phyloP scores from a whole-genome alignment of 1,284 basidiomycete species.

The Tilletia caries region DNA sequence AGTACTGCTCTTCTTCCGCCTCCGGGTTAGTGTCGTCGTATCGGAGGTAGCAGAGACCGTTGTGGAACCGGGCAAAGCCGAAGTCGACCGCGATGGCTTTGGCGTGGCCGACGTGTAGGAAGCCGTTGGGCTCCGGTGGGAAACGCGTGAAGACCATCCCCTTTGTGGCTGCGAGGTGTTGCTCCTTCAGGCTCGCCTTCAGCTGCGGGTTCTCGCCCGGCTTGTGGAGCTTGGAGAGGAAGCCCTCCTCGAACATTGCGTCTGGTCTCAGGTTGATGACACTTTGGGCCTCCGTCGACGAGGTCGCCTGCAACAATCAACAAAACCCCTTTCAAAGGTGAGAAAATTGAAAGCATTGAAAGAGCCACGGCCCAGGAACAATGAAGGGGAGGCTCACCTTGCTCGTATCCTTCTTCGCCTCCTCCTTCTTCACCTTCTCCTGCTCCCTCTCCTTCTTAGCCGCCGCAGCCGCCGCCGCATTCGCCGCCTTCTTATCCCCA shows the following conservation, averaged over 20 bases:
- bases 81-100: conserved; percentile 99
- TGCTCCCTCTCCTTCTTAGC: background rate
- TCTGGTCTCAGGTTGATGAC: conserved; percentile 50
- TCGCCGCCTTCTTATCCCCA: conserved; percentile 60
- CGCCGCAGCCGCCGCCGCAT: conserved; percentile 15
- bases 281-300: conserved; percentile 51
- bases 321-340: too few relatives aligned
- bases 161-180: conserved; percentile 76
- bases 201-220: conserved; percentile 92
- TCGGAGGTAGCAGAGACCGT: conserved; percentile 85
- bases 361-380: conserved; percentile 20
- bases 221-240: conserved; percentile 87
- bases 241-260: conserved; percentile 88
- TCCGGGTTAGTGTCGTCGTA: conserved; percentile 99
- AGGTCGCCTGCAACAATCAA: conserved; percentile 24
- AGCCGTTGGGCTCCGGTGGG: conserved; percentile 97
- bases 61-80: conserved; percentile 88
- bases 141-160: conserved; percentile 92
- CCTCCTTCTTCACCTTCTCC: conserved; percentile 35
- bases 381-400: conserved; percentile 60
- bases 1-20: conserved; percentile 91
- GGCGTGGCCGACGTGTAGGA: conserved; percentile 88
- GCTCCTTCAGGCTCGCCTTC: conserved; percentile 70
- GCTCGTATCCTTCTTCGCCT: conserved; percentile 44
- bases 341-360: background rate